phyloP scores from a whole-genome alignment of 2,329 filamentous ascomycete genomes.

The Penicillium concentricum region DNA sequence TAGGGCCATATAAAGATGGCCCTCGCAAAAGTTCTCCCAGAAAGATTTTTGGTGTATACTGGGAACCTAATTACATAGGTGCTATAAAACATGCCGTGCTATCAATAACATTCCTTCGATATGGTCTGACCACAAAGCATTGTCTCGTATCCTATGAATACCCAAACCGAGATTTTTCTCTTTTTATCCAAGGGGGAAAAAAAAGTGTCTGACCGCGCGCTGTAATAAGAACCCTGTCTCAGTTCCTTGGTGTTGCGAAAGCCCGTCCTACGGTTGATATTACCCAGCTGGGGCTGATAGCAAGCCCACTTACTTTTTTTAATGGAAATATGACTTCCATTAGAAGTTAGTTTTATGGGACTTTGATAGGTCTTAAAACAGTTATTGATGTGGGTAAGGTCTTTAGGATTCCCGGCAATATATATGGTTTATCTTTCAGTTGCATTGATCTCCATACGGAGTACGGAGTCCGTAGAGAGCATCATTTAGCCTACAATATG shows the following conservation, averaged over 20 bases:
- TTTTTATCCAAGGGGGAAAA: background rate
- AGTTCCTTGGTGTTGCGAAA: background rate
- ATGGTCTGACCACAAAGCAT: no score
- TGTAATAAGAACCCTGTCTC: background rate
- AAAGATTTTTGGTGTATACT: background rate
- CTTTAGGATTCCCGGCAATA: background rate
- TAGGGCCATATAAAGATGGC: background rate
- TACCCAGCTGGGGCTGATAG: background rate
- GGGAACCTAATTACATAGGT: no score
- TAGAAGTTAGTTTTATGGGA: background rate
- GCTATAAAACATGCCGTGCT: background rate
- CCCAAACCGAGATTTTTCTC: background rate
- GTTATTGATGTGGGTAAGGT: background rate
- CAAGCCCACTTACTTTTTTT: background rate
- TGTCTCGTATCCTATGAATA: background rate
- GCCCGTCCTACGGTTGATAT: no score
- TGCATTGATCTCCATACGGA: background rate
- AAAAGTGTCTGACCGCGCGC: no score
- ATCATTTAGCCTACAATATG: background rate
- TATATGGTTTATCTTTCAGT: background rate
- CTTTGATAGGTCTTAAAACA: background rate
- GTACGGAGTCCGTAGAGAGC: no score
- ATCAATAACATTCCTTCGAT: background rate
- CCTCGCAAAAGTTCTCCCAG: background rate
- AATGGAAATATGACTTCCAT: background rate